phyloP scores from a whole-genome alignment of 1,284 basidiomycete species.

The Agroathelia rolfsii region DNA sequence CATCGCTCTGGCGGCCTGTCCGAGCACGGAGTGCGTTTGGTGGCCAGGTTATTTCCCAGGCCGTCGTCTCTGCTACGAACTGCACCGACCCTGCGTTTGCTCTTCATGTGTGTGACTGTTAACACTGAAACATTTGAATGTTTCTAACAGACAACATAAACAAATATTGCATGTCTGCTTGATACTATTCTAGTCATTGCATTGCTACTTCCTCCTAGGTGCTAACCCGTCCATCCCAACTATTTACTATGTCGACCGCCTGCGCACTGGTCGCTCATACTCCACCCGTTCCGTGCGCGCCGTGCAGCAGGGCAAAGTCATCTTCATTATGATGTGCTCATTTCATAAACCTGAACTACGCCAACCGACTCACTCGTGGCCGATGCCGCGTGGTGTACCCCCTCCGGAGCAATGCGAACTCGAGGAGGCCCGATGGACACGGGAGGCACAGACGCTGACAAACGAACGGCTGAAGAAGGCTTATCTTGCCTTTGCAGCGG shows the following conservation, averaged over 20 bases:
- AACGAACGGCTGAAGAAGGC: slow-evolving; percentile 22
- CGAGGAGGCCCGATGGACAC: slow-evolving; percentile 39
- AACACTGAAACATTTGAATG: slow-evolving; percentile 5
- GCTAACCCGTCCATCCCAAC: slow-evolving; percentile 74
- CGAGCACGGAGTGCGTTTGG: slow-evolving; percentile 77
- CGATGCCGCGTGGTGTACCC: slow-evolving; percentile 47
- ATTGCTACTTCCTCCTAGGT: slow-evolving; percentile 78
- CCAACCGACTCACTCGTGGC: slow-evolving; percentile 58
- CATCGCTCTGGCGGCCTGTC: slow-evolving; percentile 58
- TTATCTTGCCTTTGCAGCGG: slow-evolving; percentile 35
- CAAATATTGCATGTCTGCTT: slow-evolving; percentile 39
- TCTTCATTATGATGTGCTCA: slow-evolving; percentile 82
- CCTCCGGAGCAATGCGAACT: slow-evolving; percentile 58
- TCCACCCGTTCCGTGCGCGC: slow-evolving; percentile 68
- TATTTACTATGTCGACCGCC: slow-evolving; percentile 76
- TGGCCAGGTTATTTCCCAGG: slow-evolving; percentile 86
- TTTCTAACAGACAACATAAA: slow-evolving; percentile 1
- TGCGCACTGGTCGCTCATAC: slow-evolving; percentile 73
- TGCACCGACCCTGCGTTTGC: slow-evolving; percentile 60
- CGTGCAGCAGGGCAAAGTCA: slow-evolving; percentile 61
- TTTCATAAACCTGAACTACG: slow-evolving; percentile 76
- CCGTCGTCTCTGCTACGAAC: slow-evolving; percentile 69
- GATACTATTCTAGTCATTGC: too few species aligned
- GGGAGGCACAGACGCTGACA: slow-evolving; percentile 24
- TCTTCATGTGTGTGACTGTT: slow-evolving; percentile 53